Conservation (phyloP, 371 early-diverging fungal species). For the Chytridiales sp. region DNA sequence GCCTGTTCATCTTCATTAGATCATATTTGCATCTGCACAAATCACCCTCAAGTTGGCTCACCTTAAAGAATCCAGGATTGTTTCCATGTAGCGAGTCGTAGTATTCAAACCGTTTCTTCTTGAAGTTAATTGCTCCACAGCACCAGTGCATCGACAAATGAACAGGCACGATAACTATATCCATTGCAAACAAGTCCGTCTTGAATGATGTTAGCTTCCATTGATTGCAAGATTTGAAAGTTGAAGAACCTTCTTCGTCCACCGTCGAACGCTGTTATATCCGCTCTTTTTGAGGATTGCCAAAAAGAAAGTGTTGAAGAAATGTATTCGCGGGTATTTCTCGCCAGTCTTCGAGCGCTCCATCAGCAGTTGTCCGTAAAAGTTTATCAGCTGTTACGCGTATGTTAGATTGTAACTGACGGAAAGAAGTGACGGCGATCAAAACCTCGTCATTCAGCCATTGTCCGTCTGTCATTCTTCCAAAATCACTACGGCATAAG, state of each 20-base stretch:
- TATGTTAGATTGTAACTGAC: neutral
- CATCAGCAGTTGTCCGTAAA: conserved; percentile 76
- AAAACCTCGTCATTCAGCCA: conserved; percentile 90
- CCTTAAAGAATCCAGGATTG: conserved; percentile 53
- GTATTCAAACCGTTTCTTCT: conserved; percentile 64
- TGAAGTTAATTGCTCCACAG: conserved; percentile 75
- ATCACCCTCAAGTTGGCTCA: conserved; percentile 33
- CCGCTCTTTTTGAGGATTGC: conserved; percentile 66
- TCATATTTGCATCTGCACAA: neutral
- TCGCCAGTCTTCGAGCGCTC: conserved; percentile 53
- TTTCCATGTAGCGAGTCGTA: conserved; percentile 83
- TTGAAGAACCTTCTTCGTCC: conserved; percentile 71
- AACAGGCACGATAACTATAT: conserved; percentile 83
- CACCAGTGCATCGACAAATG: conserved; percentile 92
- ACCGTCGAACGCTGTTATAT: conserved; percentile 73
- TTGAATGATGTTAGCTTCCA: conserved; percentile 24
- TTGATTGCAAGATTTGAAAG: too few relatives aligned
- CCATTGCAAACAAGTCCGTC: conserved; percentile 77
- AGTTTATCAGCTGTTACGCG: conserved; percentile 69
- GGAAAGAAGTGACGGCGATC: neutral
- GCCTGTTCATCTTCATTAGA: conserved; percentile 29
- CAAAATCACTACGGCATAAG: conserved; percentile 62
- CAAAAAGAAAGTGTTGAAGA: conserved; percentile 90
- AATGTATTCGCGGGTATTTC: conserved; percentile 63
- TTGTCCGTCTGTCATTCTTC: conserved; percentile 66